These are phyloP conservation scores for Vitis rupestris DNA, from an alignment of 164 flowering plant genomes.

Conservation along the genomic window DNA sequence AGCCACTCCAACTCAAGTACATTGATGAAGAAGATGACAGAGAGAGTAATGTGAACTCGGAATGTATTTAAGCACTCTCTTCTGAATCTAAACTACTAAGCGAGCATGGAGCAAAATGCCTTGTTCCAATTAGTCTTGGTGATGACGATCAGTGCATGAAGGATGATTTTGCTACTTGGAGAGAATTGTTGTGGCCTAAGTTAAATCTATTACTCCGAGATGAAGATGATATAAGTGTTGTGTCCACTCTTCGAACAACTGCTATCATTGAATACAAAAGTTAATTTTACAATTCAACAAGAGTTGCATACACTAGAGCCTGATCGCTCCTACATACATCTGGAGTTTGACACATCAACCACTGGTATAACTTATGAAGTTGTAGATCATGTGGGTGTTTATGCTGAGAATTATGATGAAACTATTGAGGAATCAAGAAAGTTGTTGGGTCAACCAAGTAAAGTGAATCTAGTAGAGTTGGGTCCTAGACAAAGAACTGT, in stretches of 20 bases:
- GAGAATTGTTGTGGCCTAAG: conserved; percentile 79
- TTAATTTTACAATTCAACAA: conserved; percentile 64
- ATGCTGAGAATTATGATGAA: too few species aligned
- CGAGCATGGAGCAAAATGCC: conserved; percentile 65
- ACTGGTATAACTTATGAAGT: conserved; percentile 65
- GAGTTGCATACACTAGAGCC: conserved; percentile 88
- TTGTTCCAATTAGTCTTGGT: conserved; percentile 59
- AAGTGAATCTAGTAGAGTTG: too few species aligned
- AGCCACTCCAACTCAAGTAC: too few species aligned
- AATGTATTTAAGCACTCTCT: too few species aligned
- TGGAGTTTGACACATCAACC: conserved; percentile 81
- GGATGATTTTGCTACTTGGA: conserved; percentile 90
- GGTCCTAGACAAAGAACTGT: too few species aligned
- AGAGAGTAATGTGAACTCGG: too few species aligned
- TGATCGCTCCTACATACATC: conserved; percentile 90
- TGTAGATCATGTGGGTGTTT: too few species aligned
- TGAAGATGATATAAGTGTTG: conserved; percentile 58
- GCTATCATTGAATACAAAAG: conserved; percentile 73
- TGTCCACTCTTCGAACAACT: conserved; percentile 74
- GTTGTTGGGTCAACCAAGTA: too few species aligned
- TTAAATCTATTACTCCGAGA: conserved; percentile 66
- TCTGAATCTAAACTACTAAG: conserved; percentile 32
- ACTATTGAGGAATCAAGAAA: too few species aligned
- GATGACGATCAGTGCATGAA: conserved; percentile 89
- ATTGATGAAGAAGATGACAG: too few species aligned